These are phyloP conservation scores for Microbotryum silenes-acaulis DNA, from an alignment of 1,284 basidiomycete species.

Conservation along the genomic window DNA sequence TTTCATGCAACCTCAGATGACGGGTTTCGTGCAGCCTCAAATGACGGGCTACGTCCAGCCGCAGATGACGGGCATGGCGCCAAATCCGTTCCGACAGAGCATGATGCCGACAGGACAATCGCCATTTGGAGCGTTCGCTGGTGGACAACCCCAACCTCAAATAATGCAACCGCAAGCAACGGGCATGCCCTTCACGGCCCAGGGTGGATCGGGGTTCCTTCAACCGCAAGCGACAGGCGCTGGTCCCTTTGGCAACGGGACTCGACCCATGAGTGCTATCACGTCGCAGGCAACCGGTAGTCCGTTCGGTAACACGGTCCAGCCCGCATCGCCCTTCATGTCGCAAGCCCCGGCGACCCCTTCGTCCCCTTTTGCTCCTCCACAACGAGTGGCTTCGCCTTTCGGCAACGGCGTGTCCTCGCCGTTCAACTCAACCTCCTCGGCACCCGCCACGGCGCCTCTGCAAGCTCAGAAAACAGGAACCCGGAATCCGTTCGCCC, in stretches of 20 bases:
- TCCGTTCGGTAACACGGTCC: slow-evolving; percentile 38
- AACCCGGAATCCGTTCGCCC: slow-evolving; percentile 89
- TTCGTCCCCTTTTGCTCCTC: slow-evolving; percentile 34
- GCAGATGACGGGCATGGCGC: slow-evolving; percentile 57
- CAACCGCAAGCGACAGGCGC: slow-evolving; percentile 11
- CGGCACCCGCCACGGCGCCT: slow-evolving; percentile 29
- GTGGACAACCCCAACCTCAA: slow-evolving; percentile 7
- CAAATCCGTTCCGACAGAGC: slow-evolving; percentile 21
- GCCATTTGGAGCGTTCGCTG: background rate
- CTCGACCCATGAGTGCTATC: slow-evolving; percentile 4
- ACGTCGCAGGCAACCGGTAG: slow-evolving; percentile 44
- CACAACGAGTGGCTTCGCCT: slow-evolving; percentile 25
- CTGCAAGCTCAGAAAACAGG: slow-evolving; percentile 88
- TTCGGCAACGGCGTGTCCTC: slow-evolving; percentile 9
- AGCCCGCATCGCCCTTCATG: too few species aligned
- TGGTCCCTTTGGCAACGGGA: too few species aligned
- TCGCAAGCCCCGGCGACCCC: slow-evolving; percentile 3
- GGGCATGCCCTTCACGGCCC: background rate
- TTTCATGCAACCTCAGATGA: slow-evolving; percentile 34
- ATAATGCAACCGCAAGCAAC: slow-evolving; percentile 1
- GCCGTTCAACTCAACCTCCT: slow-evolving; percentile 10
- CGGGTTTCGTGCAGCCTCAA: slow-evolving; percentile 34
- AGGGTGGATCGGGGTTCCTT: background rate
- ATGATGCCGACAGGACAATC: slow-evolving; percentile 8
- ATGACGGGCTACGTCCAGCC: slow-evolving; percentile 50